Evolutionary conservation across 2,329 filamentous ascomycete species (phyloP).

Genomic region (Penicillium sp.): DNA sequence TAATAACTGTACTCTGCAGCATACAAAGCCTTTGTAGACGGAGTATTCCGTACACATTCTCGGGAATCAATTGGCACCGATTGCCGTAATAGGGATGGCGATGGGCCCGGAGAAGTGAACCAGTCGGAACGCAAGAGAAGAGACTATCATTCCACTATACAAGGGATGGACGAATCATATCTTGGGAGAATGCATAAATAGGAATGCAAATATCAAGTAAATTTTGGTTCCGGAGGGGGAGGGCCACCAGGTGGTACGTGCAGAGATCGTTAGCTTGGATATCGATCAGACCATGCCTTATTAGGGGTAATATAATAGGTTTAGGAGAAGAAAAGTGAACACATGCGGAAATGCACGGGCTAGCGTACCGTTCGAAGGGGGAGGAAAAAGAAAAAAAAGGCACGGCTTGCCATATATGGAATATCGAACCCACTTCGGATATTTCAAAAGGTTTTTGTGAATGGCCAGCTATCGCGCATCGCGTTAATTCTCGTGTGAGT

Average conservation of each 20-base stretch:
- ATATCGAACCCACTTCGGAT: not conserved
- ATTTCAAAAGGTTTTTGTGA: not conserved
- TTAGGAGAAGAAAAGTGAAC: not conserved
- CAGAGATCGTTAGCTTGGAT: conserved; percentile 9
- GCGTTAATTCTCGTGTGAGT: not conserved
- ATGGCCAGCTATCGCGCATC: not conserved
- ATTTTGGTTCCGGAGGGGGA: not conserved
- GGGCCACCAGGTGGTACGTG: conserved; percentile 8
- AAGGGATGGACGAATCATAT: not conserved
- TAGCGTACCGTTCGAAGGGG: conserved; percentile 1
- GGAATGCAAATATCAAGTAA: not conserved
- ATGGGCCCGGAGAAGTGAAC: not conserved
- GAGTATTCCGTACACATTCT: not conserved
- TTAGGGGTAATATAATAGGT: not conserved
- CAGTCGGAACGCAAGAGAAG: conserved; percentile 5
- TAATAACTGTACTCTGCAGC: not conserved
- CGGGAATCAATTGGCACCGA: not conserved
- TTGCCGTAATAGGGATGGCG: conserved; percentile 1
- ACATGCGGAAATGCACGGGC: conserved; percentile 5
- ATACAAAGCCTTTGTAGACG: not conserved
- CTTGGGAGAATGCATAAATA: not conserved
- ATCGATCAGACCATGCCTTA: conserved; percentile 16
- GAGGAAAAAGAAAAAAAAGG: not conserved
- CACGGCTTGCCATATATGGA: conserved; percentile 1
- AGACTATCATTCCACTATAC: not conserved